Conservation (phyloP, 148 eudicot genomes). For the Heliosperma pusillum region DNA sequence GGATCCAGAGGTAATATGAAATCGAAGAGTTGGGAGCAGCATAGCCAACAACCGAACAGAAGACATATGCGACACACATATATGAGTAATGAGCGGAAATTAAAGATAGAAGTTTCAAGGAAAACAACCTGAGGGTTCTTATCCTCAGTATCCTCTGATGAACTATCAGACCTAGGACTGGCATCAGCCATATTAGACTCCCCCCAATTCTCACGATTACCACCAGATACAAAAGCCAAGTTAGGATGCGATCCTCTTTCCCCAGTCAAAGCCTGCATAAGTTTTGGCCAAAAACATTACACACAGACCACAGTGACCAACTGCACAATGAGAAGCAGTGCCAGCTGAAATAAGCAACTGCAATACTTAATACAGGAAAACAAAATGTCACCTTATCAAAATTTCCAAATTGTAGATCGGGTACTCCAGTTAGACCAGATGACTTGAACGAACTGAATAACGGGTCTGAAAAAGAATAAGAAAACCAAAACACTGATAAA, state of each 20-base stretch:
- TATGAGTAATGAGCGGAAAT: neutral
- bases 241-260: conserved; percentile 42
- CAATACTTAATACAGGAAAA: neutral
- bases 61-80: neutral
- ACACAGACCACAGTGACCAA: neutral
- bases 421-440: conserved; percentile 37
- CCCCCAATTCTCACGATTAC: conserved; percentile 58
- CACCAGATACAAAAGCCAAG: conserved; percentile 37
- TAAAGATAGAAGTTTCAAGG: neutral
- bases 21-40: neutral
- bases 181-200: conserved; percentile 78
- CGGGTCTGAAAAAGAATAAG: conserved; percentile 35
- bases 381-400: conserved; percentile 50
- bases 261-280: conserved; percentile 31
- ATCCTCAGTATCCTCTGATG: conserved; percentile 72
- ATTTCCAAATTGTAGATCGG: conserved; percentile 56
- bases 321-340: neutral
- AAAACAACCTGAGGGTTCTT: conserved; percentile 50
- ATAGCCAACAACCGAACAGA: neutral
- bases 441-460: conserved; percentile 49
- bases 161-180: conserved; percentile 76
- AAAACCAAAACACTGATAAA: neutral
- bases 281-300: neutral
- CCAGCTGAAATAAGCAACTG: neutral
- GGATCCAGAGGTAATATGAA: neutral